Percentiles rank a stretch among this genome's conserved stretches.
Conservation (phyloP, 345 rosid genomes). For the Dovyalis caffra region DNA sequence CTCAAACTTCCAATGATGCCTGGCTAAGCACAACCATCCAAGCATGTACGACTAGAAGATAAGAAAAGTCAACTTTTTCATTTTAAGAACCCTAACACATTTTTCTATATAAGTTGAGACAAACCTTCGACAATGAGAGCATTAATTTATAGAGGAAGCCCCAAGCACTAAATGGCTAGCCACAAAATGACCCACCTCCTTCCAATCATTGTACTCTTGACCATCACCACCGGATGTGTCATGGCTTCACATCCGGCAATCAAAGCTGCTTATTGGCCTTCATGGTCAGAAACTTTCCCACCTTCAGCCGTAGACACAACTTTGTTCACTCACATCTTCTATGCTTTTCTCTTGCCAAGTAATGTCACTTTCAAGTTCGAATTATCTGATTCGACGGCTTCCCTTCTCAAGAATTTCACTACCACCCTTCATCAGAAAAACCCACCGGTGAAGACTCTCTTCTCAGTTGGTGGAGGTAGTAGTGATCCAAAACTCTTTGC, state of each 20-base stretch:
- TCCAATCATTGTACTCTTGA: not conserved
- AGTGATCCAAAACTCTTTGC: constrained; percentile 27
- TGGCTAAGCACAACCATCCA: not conserved
- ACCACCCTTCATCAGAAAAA: constrained; percentile 39
- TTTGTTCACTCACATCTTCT: constrained; percentile 53
- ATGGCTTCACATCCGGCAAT: constrained; percentile 29
- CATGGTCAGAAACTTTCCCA: constrained; percentile 36
- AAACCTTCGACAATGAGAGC: not conserved
- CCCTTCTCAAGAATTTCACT: constrained; percentile 39
- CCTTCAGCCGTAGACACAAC: constrained; percentile 49
- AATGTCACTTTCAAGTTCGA: constrained; percentile 36
- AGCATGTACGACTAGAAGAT: not conserved
- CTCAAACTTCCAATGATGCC: not conserved
- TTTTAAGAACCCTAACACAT: not conserved
- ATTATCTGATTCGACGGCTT: constrained; percentile 14
- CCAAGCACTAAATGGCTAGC: not conserved
- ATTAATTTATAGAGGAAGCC: not conserved
- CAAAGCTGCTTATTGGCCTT: constrained; percentile 54
- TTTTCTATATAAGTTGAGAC: not conserved
- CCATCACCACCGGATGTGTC: not conserved
- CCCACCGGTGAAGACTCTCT: constrained; percentile 43
- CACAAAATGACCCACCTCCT: not conserved
- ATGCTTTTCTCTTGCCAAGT: constrained; percentile 55
- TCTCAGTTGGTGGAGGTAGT: constrained; percentile 45
- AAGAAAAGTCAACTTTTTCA: not conserved